Evolutionary conservation across 75 land plant genomes (phyloP).

Genomic region (Sequoiadendron giganteum): DNA sequence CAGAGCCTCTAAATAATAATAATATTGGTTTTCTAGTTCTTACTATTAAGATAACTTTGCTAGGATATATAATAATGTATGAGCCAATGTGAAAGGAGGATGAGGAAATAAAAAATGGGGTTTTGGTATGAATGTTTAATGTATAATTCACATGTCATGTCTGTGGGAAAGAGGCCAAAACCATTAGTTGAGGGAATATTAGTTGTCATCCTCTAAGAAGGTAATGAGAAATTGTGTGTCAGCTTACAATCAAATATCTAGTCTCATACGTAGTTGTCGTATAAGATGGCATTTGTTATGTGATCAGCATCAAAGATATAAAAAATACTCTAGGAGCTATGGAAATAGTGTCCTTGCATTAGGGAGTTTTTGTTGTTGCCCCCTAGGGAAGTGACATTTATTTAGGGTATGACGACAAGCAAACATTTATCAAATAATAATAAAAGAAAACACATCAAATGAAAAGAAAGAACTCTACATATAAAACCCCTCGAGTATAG

Average conservation of each 20-base stretch:
- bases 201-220: slow-evolving; percentile 2
- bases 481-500: too few species aligned
- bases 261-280: background rate
- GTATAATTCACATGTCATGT: slow-evolving; percentile 5
- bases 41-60: background rate
- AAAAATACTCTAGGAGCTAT: background rate
- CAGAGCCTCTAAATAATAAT: background rate
- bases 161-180: slow-evolving; percentile 1
- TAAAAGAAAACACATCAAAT: too few species aligned
- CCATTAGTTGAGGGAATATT: background rate
- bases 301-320: background rate
- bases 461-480: too few species aligned
- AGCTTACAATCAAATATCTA: background rate
- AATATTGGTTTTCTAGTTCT: background rate
- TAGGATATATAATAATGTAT: background rate
- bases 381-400: background rate
- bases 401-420: background rate
- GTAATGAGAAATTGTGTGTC: background rate
- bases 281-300: background rate
- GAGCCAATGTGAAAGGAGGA: background rate
- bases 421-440: background rate
- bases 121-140: background rate
- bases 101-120: background rate
- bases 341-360: background rate
- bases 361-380: background rate